A percentile compares a stretch with the other conserved stretches of the same genome.
These are phyloP conservation scores for Nelumbo lutea DNA, from an alignment of 164 flowering plant species.

Conservation along the genomic window DNA sequence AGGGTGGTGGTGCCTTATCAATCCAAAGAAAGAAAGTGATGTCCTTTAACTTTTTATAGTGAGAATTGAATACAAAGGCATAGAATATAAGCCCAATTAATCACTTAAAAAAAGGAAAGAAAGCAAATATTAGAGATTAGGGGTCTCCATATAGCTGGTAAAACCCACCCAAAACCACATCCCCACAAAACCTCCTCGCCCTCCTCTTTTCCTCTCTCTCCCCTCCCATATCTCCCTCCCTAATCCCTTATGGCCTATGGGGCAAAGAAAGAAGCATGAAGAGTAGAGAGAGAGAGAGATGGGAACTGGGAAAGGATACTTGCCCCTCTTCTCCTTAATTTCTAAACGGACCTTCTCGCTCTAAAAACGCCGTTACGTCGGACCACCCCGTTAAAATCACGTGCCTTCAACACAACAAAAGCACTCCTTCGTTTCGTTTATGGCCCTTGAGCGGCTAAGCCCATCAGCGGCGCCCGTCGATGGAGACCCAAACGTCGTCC, in stretches of 20 bases:
- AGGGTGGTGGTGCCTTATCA: slow-evolving; percentile 5
- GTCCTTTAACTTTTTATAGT: neutral
- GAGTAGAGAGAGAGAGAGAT: no score
- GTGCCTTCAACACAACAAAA: neutral
- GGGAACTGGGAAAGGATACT: no score
- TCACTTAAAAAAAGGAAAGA: neutral
- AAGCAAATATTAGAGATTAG: neutral
- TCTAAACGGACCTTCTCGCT: neutral
- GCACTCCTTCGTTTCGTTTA: neutral
- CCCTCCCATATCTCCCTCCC: neutral
- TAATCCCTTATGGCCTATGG: no score
- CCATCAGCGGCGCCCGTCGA: neutral
- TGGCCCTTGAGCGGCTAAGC: slow-evolving; percentile 10
- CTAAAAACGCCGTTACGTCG: slow-evolving; percentile 8
- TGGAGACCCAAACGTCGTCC: neutral
- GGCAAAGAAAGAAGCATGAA: no score
- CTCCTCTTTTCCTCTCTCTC: neutral
- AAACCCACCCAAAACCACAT: slow-evolving; percentile 3
- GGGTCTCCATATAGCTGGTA: neutral
- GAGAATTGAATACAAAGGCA: slow-evolving; percentile 3
- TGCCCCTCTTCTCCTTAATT: neutral
- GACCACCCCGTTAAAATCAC: slow-evolving; percentile 7
- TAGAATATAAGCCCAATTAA: slow-evolving; percentile 2
- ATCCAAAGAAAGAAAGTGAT: slow-evolving; percentile 3
- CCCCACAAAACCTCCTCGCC: neutral